These are phyloP conservation scores for Homolaphlyctis polyrhiza DNA, from an alignment of 371 early-diverging fungal genomes.

Conservation along the genomic window DNA sequence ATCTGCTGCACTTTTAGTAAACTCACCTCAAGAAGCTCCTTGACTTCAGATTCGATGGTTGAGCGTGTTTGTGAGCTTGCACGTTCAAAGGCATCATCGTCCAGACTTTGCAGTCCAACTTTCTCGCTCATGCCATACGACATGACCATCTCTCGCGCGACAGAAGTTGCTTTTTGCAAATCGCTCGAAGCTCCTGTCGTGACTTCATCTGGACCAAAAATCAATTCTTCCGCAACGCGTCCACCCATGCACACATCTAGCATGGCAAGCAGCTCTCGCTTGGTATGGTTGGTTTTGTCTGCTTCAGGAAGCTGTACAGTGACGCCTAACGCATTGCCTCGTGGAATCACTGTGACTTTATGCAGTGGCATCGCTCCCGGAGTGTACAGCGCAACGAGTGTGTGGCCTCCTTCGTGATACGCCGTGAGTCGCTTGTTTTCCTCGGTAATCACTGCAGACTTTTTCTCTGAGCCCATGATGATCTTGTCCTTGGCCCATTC, in stretches of 20 bases:
- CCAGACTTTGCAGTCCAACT: constrained; percentile 60
- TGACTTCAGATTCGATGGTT: constrained; percentile 81
- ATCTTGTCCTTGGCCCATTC: constrained; percentile 97
- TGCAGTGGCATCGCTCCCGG: constrained; percentile 94
- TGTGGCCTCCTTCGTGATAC: constrained; percentile 98
- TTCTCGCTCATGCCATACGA: constrained; percentile 93
- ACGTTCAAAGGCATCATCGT: constrained; percentile 65
- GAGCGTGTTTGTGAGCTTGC: constrained; percentile 70
- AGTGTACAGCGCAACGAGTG: constrained; percentile 93
- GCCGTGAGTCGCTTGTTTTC: constrained; percentile 85
- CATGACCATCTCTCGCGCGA: constrained; percentile 90
- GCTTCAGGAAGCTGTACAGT: constrained; percentile 92
- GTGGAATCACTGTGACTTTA: constrained; percentile 97
- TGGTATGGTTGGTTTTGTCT: constrained; percentile 82
- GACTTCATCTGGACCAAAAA: constrained; percentile 89
- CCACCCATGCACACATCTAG: constrained; percentile 98
- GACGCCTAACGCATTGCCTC: constrained; percentile 88
- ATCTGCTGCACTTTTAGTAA: background rate
- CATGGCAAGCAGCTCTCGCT: constrained; percentile 79
- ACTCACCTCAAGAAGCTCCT: constrained; percentile 59
- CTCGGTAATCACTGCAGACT: constrained; percentile 84
- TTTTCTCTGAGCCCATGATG: constrained; percentile 95
- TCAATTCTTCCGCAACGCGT: constrained; percentile 90
- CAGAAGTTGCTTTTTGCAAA: constrained; percentile 82
- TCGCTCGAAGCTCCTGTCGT: constrained; percentile 93